phyloP scores from a whole-genome alignment of 176 grass and related monocot genomes.

The Themeda triandra region DNA sequence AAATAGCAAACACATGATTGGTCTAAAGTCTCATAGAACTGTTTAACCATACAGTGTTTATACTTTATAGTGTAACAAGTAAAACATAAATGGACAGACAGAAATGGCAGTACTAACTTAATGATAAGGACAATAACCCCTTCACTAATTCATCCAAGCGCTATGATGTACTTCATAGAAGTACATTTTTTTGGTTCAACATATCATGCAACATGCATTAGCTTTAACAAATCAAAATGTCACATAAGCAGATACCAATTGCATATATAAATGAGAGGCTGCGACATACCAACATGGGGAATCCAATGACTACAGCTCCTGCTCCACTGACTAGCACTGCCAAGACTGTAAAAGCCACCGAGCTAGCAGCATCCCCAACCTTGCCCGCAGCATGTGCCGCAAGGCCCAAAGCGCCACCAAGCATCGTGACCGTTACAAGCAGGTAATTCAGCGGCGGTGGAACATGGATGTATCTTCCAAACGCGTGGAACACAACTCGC shows the following conservation, averaged over 20 bases:
- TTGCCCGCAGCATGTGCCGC: constrained; percentile 84
- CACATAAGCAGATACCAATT: not conserved
- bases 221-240: not conserved
- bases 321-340: constrained; percentile 77
- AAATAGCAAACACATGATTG: not conserved
- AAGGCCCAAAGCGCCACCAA: constrained; percentile 66
- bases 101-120: not conserved
- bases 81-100: not conserved
- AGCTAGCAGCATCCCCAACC: constrained; percentile 76
- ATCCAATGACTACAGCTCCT: constrained; percentile 83
- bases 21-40: not conserved
- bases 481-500: constrained; percentile 80
- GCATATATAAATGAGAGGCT: not conserved
- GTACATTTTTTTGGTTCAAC: not conserved
- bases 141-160: not conserved
- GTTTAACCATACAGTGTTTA: not conserved
- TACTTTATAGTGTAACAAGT: not conserved
- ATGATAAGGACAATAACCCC: not conserved
- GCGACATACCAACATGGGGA: constrained; percentile 69
- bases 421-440: constrained; percentile 87
- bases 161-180: not conserved
- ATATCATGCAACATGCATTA: not conserved
- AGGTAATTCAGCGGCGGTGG: constrained; percentile 90
- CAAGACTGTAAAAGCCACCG: constrained; percentile 58
- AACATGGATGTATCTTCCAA: constrained; percentile 86